These are phyloP conservation scores for Larix kaempferi DNA, from an alignment of 75 land plant species.

Conservation along the genomic window DNA sequence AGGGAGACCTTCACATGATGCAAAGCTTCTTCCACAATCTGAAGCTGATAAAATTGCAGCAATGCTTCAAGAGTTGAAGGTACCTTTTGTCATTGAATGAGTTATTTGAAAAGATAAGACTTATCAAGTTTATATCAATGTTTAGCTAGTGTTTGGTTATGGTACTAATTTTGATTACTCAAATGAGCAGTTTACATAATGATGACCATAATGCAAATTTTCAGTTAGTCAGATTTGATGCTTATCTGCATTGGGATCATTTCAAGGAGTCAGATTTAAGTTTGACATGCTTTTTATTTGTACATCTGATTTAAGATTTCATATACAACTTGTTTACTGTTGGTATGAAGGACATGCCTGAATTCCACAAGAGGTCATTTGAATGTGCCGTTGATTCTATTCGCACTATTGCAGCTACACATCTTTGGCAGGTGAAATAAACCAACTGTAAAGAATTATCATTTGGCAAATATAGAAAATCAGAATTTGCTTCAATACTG, in stretches of 20 bases:
- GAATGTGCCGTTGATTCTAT: constrained; percentile 82
- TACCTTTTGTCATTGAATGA: constrained; percentile 14
- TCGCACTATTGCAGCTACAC: constrained; percentile 86
- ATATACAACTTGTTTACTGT: neutral
- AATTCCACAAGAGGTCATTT: constrained; percentile 93
- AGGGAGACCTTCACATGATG: constrained; percentile 27
- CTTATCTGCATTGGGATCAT: neutral
- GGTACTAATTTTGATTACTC: neutral
- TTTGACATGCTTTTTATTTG: neutral
- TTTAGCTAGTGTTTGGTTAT: neutral
- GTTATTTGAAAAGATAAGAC: neutral
- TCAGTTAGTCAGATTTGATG: no score
- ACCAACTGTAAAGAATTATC: neutral
- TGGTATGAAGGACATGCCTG: constrained; percentile 68
- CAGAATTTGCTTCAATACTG: neutral
- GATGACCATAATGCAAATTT: no score
- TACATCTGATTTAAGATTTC: neutral
- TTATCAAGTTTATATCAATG: neutral
- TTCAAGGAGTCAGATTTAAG: neutral
- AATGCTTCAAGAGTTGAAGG: constrained; percentile 89
- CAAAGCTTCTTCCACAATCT: constrained; percentile 83
- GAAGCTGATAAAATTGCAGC: constrained; percentile 86
- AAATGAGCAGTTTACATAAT: neutral
- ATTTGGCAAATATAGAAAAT: neutral
- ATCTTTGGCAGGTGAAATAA: constrained; percentile 91